A percentile compares a stretch with the other conserved stretches of the same genome.
These are phyloP conservation scores for Apiospora saccharicola DNA, from an alignment of 2,329 filamentous ascomycete genomes.

Conservation along the genomic window DNA sequence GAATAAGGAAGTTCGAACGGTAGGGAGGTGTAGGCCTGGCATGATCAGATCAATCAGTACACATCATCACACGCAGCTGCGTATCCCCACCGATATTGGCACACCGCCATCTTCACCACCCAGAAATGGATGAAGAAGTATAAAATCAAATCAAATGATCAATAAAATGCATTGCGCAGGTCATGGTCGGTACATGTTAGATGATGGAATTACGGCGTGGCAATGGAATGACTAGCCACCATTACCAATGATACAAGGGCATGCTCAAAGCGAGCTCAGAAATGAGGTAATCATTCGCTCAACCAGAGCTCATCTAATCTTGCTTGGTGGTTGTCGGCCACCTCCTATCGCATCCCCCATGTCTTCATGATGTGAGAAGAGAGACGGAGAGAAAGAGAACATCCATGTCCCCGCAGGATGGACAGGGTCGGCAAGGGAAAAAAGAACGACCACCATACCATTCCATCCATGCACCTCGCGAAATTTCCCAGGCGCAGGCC, in stretches of 20 bases:
- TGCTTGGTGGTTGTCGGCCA: conserved; percentile 4
- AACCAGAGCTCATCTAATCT: conserved; percentile 19
- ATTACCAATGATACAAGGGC: conserved; percentile 12
- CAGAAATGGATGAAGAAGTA: not conserved
- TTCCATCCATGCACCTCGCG: not conserved
- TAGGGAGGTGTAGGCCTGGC: conserved; percentile 15
- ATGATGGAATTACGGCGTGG: conserved; percentile 15
- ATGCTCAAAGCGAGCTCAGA: conserved; percentile 21
- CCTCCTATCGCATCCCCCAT: conserved; percentile 21
- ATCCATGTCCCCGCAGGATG: conserved; percentile 2
- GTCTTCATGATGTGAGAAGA: conserved; percentile 3
- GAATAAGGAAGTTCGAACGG: conserved; percentile 6
- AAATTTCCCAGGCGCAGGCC: conserved; percentile 9
- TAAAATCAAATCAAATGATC: conserved; percentile 12
- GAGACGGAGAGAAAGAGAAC: not conserved
- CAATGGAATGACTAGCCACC: conserved; percentile 15
- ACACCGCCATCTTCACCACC: conserved; percentile 16
- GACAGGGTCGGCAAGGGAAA: conserved; percentile 18
- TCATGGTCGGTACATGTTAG: conserved; percentile 7
- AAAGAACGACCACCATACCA: not conserved
- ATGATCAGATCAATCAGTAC: conserved; percentile 20
- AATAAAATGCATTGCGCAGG: not conserved
- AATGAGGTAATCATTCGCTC: conserved; percentile 25
- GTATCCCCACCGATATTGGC: conserved; percentile 18
- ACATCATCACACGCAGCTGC: conserved; percentile 22